Percentiles rank a stretch among this genome's conserved stretches.
Conservation (phyloP, 208 protist species). For the Wallacemonas sp. region DNA sequence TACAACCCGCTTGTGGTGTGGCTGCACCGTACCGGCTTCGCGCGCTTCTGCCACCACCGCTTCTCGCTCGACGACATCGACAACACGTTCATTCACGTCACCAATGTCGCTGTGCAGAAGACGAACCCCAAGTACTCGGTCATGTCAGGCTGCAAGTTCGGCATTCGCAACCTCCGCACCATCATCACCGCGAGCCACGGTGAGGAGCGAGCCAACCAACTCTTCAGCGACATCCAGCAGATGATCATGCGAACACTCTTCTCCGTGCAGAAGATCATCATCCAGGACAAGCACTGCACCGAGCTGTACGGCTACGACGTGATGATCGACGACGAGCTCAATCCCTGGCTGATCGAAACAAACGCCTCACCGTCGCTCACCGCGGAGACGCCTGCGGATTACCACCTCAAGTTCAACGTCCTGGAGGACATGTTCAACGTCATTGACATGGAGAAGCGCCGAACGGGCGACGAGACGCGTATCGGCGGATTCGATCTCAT, state of each 20-base stretch:
- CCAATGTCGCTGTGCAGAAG: slow-evolving; percentile 97
- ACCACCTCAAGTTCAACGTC: slow-evolving; percentile 95
- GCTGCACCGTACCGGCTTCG: slow-evolving; percentile 91
- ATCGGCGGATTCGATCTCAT: slow-evolving; percentile 92
- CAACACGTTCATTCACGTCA: slow-evolving; percentile 96
- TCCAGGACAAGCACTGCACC: slow-evolving; percentile 86
- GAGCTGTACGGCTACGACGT: slow-evolving; percentile 94
- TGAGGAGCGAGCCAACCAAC: slow-evolving; percentile 69
- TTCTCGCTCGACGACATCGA: slow-evolving; percentile 92
- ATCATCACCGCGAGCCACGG: slow-evolving; percentile 88
- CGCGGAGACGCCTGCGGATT: slow-evolving; percentile 93
- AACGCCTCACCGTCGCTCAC: slow-evolving; percentile 93
- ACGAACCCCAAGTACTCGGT: slow-evolving; percentile 92
- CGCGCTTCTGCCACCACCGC: slow-evolving; percentile 91
- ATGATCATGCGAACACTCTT: slow-evolving; percentile 89
- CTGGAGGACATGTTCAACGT: slow-evolving; percentile 94
- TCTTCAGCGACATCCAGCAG: slow-evolving; percentile 93
- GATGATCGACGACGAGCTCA: slow-evolving; percentile 85
- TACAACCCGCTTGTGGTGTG: slow-evolving; percentile 90
- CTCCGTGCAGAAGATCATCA: slow-evolving; percentile 77
- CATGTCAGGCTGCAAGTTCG: slow-evolving; percentile 81
- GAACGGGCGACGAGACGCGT: slow-evolving; percentile 70
- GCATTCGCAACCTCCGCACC: slow-evolving; percentile 77
- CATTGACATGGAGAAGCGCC: slow-evolving; percentile 83
- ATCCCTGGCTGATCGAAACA: slow-evolving; percentile 91